Conservation (phyloP, 2,329 filamentous ascomycete species). For the Colletotrichum orbiculare region DNA sequence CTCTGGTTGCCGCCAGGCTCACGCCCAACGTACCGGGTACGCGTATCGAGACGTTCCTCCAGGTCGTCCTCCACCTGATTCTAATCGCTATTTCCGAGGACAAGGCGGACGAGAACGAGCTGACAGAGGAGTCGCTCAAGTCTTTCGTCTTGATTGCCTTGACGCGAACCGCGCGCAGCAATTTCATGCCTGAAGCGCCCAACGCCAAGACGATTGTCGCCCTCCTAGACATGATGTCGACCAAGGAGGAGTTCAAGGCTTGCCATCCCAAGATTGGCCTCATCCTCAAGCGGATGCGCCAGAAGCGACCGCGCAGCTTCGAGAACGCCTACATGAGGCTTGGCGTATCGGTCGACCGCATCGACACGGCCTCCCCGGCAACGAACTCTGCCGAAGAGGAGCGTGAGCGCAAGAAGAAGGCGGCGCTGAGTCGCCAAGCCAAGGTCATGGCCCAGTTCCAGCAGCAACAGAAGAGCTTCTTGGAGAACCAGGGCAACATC, state of each 20-base stretch:
- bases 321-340: constrained; percentile 72
- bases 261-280: constrained; percentile 87
- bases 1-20: constrained; percentile 73
- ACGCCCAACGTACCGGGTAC: constrained; percentile 83
- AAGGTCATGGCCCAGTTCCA: constrained; percentile 98
- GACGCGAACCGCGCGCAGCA: constrained; percentile 69
- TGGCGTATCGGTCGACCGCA: constrained; percentile 78
- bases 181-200: constrained; percentile 67
- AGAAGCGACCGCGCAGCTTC: constrained; percentile 81
- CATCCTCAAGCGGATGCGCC: constrained; percentile 85
- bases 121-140: constrained; percentile 56
- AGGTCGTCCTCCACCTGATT: constrained; percentile 88
- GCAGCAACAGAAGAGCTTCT: constrained; percentile 94
- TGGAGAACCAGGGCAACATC: constrained; percentile 87
- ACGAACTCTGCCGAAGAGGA: constrained; percentile 75
- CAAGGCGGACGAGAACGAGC: constrained; percentile 65
- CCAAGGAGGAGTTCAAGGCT: constrained; percentile 80
- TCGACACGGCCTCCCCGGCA: constrained; percentile 86
- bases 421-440: constrained; percentile 88
- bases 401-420: constrained; percentile 86
- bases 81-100: constrained; percentile 91
- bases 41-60: constrained; percentile 89
- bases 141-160: constrained; percentile 83
- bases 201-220: constrained; percentile 72
- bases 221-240: constrained; percentile 70